Evolutionary conservation across 352 stramenopile genomes (phyloP).

Genomic region (Pythium sukuiense): DNA sequence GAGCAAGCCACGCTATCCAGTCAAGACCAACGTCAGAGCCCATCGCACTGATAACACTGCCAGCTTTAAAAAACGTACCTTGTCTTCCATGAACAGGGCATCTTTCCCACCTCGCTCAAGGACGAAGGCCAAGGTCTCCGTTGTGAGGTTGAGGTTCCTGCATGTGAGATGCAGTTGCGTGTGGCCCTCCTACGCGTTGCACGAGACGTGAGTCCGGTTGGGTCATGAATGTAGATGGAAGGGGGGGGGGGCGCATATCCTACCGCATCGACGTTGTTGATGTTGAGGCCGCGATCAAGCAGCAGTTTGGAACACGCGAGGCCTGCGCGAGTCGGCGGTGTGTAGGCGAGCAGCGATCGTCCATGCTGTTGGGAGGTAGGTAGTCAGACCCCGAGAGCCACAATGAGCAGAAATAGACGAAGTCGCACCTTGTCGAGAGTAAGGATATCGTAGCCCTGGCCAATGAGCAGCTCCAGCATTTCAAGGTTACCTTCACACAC

Average conservation of each 20-base stretch:
- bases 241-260: too few species aligned
- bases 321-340: too few species aligned
- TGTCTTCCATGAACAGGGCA: neutral
- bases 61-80: neutral
- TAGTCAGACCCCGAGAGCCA: too few species aligned
- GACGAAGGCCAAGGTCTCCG: neutral
- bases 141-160: neutral
- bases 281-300: too few species aligned
- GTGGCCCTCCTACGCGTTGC: neutral
- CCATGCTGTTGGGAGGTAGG: too few species aligned
- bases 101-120: neutral
- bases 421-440: neutral
- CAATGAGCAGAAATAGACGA: neutral
- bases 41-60: too few species aligned
- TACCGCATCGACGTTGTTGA: too few species aligned
- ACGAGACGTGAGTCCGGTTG: neutral
- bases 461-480: neutral
- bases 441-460: neutral
- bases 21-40: neutral
- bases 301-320: too few species aligned
- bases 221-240: too few species aligned
- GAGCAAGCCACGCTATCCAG: neutral
- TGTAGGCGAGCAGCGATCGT: too few species aligned
- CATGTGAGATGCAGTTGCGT: neutral
- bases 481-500: neutral